Evolutionary conservation across 768 basidiomycete genomes (phyloP).

Genomic region (Candolleomyces aberdarensis): DNA sequence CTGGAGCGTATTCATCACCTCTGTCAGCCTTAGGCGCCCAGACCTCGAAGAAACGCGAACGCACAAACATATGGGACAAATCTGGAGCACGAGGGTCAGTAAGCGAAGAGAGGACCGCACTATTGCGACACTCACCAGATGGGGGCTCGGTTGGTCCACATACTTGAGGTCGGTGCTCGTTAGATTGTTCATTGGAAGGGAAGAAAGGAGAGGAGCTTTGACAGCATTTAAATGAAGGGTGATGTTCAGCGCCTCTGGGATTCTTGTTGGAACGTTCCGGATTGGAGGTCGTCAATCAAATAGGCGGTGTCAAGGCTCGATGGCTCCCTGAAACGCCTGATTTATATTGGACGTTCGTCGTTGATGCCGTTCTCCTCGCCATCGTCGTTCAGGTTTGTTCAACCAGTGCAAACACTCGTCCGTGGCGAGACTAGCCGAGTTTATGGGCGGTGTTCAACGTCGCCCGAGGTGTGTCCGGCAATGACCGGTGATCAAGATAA

Average conservation of each 20-base stretch:
- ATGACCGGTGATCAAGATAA: conserved; percentile 3
- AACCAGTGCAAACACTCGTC: not conserved
- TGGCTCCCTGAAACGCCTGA: too few species aligned
- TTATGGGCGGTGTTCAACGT: not conserved
- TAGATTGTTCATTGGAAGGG: not conserved
- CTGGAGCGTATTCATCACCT: conserved; percentile 26
- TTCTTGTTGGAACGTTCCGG: too few species aligned
- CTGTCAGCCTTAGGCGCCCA: not conserved
- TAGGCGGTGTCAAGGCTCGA: too few species aligned
- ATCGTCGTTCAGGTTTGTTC: not conserved
- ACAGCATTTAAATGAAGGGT: not conserved
- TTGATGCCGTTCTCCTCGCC: not conserved
- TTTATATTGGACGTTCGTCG: not conserved
- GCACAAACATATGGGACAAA: conserved; percentile 2
- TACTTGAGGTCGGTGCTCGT: conserved; percentile 1
- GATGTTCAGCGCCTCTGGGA: too few species aligned
- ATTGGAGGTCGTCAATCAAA: too few species aligned
- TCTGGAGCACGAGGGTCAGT: not conserved
- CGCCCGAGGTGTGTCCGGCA: not conserved
- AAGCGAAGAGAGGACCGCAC: too few species aligned
- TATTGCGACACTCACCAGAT: not conserved
- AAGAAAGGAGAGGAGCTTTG: not conserved
- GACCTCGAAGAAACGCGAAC: not conserved
- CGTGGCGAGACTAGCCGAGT: too few species aligned
- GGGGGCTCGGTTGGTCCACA: not conserved